Evolutionary conservation across 2,329 filamentous ascomycete genomes (phyloP), one percentile per base, ranked within the genome.

Genomic region (Erysiphe pulchra): DNA sequence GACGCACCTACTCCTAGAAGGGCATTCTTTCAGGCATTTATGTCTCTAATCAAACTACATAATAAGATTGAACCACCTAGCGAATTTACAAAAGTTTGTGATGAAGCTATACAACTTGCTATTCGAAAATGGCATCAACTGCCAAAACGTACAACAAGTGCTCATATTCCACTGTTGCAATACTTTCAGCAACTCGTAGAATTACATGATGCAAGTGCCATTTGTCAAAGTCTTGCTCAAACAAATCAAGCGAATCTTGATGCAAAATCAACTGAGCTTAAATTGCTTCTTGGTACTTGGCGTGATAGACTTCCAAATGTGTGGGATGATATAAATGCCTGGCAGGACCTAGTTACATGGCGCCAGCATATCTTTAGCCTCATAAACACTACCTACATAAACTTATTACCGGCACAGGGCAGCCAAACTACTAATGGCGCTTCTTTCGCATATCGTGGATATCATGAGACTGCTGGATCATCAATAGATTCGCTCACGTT

Each of bases 391-490:
- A 93, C 85, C 0, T 99, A 98, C 57, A 71, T 99, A 11, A 73
- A 76, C 46, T 70, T 98, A 41, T 66, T 95, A 36, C 86, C 85
- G 1, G 34, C 14, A 12, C 43, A 45, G 20, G 43, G 43, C 9
- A 37, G 13, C 12, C 78, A 80, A 58, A 90, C 84, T 53, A 75
- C 85, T 1, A 82, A 81, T 46, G 85, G 84, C 47, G 87, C 87
- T 42, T 94, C 86, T 0, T 95, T 90, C 60, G 90, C 90, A 0
- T 99, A 98, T 59, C 76, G 90, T 40, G 90, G 90, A 24, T 98
- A 93, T 58, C 90, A 99, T 56, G 90, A 99, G 64, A 98, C 90
- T 12, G 90, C 90, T 99, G 90, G 90, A 99, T 98, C 54, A 98
- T 99, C 62, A 99, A 99, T 61, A 74, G 90, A 16, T 99, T 98